These are phyloP conservation scores for Xylaria arbuscula DNA, from an alignment of 2,329 filamentous ascomycete genomes.

Conservation along the genomic window DNA sequence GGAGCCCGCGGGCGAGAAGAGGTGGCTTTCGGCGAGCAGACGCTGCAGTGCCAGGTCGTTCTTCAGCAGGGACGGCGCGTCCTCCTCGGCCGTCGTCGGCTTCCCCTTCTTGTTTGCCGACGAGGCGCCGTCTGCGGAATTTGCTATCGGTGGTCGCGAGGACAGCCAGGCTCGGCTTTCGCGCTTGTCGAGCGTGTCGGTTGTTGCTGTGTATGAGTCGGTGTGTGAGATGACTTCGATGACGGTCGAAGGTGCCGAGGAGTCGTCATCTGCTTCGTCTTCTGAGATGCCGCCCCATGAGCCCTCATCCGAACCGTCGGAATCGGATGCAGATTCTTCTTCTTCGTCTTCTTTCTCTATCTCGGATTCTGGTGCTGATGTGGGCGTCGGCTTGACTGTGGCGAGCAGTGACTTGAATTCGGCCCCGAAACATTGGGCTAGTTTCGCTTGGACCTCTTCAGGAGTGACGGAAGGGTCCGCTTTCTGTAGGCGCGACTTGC, in stretches of 20 bases:
- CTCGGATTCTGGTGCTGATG: conserved; percentile 25
- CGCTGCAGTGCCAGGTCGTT: conserved; percentile 94
- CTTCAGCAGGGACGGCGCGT: conserved; percentile 77
- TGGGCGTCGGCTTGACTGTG: conserved; percentile 36
- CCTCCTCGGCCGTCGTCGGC: conserved; percentile 64
- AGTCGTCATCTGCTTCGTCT: conserved; percentile 52
- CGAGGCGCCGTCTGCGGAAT: conserved; percentile 41
- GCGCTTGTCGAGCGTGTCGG: conserved; percentile 67
- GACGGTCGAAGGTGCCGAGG: conserved; percentile 32
- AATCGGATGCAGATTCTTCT: conserved; percentile 53
- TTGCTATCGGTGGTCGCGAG: conserved; percentile 59
- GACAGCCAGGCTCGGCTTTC: conserved; percentile 79
- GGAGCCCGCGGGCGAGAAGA: conserved; percentile 53
- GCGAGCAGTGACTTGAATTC: conserved; percentile 78
- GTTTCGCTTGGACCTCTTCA: conserved; percentile 75
- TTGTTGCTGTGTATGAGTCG: conserved; percentile 51
- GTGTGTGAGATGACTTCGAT: conserved; percentile 74
- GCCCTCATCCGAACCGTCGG: conserved; percentile 34
- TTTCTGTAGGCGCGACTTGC: conserved; percentile 55
- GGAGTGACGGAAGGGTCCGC: conserved; percentile 49
- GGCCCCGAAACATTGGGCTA: conserved; percentile 87
- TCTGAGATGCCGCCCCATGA: conserved; percentile 59
- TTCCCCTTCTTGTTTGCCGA: conserved; percentile 41
- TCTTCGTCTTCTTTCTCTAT: conserved; percentile 56
- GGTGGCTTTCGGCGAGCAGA: conserved; percentile 79